phyloP scores from a whole-genome alignment of 768 basidiomycete genomes.

The Fomitopsis pulvina region DNA sequence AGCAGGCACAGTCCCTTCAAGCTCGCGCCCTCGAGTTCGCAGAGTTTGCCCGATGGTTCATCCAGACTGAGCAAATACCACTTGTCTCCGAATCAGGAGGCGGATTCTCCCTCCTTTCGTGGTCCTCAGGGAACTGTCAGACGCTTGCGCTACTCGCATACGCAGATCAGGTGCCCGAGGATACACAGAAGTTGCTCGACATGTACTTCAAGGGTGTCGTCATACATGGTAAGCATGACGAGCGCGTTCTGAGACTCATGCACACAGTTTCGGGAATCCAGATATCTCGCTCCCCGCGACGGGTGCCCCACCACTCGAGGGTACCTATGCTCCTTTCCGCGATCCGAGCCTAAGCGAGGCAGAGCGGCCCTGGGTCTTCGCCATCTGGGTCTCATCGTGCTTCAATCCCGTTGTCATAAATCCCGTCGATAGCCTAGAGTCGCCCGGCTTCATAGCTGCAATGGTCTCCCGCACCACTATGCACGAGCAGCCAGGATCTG shows the following conservation, averaged over 20 bases:
- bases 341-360: neutral
- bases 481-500: neutral
- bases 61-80: slow-evolving; percentile 23
- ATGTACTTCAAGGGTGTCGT: slow-evolving; percentile 21
- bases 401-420: neutral
- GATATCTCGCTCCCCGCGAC: neutral
- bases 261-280: neutral
- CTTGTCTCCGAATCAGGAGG: slow-evolving; percentile 12
- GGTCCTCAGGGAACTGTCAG: slow-evolving; percentile 26
- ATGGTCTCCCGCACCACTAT: neutral
- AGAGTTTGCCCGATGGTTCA: slow-evolving; percentile 26
- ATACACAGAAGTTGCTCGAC: slow-evolving; percentile 11
- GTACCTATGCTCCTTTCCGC: neutral
- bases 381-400: slow-evolving; percentile 1
- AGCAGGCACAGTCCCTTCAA: slow-evolving; percentile 21
- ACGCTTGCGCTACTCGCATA: slow-evolving; percentile 11
- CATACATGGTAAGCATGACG: slow-evolving; percentile 18
- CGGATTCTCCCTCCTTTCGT: slow-evolving; percentile 26
- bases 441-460: neutral
- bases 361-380: neutral
- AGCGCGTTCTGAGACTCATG: too few species aligned
- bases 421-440: neutral
- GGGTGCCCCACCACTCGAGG: neutral
- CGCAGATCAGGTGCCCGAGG: slow-evolving; percentile 15
- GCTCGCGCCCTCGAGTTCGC: slow-evolving; percentile 28